A percentile compares a stretch with the other conserved stretches of the same genome.
Conservation (phyloP, 495 filamentous ascomycete genomes). For the Xylona heveae region DNA sequence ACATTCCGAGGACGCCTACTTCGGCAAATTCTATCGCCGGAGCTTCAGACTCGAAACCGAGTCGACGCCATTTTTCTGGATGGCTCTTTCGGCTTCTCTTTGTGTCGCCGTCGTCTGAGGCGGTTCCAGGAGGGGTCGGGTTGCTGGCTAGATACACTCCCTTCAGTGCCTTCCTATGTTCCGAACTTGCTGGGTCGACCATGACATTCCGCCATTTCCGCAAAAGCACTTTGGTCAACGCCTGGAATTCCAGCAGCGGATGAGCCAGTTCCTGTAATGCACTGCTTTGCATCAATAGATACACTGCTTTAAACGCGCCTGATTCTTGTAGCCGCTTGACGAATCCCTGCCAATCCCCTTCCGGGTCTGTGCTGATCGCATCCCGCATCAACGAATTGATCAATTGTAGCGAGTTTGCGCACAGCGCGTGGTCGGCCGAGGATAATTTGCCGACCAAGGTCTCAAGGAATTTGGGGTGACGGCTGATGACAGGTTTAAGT, state of each 20-base stretch:
- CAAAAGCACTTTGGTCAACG: constrained; percentile 71
- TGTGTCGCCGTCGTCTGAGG: constrained; percentile 22
- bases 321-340: constrained; percentile 85
- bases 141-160: constrained; percentile 67
- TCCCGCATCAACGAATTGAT: constrained; percentile 93
- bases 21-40: constrained; percentile 68
- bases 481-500: constrained; percentile 74
- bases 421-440: constrained; percentile 86
- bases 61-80: constrained; percentile 79
- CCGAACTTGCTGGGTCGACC: constrained; percentile 66
- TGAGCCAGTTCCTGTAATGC: constrained; percentile 86
- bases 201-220: constrained; percentile 76
- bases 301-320: constrained; percentile 82
- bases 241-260: constrained; percentile 86
- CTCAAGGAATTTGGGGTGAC: constrained; percentile 84
- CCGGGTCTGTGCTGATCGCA: constrained; percentile 61
- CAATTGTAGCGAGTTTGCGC: constrained; percentile 84
- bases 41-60: constrained; percentile 83
- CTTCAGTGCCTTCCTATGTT: constrained; percentile 75
- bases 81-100: constrained; percentile 44
- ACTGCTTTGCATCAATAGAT: constrained; percentile 74
- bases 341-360: constrained; percentile 78
- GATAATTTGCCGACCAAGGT: constrained; percentile 78
- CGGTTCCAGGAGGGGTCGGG: constrained; percentile 25
- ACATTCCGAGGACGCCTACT: constrained; percentile 83